These are phyloP conservation scores for Nitzschia inconspicua DNA, from an alignment of 108 stramenopile species.

Conservation along the genomic window DNA sequence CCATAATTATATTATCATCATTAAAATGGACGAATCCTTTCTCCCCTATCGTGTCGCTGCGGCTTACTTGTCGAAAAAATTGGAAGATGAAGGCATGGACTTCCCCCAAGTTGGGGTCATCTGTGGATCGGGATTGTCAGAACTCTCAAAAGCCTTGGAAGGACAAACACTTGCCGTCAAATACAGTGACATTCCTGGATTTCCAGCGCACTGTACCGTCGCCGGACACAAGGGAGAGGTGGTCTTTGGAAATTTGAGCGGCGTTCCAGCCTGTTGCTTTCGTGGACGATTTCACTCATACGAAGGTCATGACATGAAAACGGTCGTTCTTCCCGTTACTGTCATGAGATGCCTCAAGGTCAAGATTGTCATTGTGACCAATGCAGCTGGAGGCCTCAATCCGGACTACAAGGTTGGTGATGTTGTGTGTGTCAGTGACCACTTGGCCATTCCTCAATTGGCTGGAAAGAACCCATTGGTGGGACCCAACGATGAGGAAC, in stretches of 20 bases:
- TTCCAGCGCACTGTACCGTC: constrained; percentile 79
- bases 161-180: constrained; percentile 45
- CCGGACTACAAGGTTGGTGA: constrained; percentile 80
- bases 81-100: constrained; percentile 30
- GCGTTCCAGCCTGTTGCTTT: constrained; percentile 72
- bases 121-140: constrained; percentile 88
- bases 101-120: constrained; percentile 77
- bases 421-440: constrained; percentile 84
- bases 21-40: constrained; percentile 34
- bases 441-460: constrained; percentile 80
- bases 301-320: constrained; percentile 89
- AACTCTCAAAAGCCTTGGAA: constrained; percentile 61
- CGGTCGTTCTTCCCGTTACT: constrained; percentile 76
- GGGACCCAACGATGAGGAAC: constrained; percentile 82
- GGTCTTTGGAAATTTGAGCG: constrained; percentile 73
- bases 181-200: constrained; percentile 81
- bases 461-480: constrained; percentile 89
- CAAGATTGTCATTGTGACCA: constrained; percentile 81
- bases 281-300: constrained; percentile 93
- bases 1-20: too few species aligned
- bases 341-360: constrained; percentile 84
- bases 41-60: constrained; percentile 68
- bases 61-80: constrained; percentile 33
- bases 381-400: constrained; percentile 90
- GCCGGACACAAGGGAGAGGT: constrained; percentile 88